A percentile compares a stretch with the other conserved stretches of the same genome.
phyloP scores from a whole-genome alignment of 305 asterid genomes.

The Fraxinus ornus region DNA sequence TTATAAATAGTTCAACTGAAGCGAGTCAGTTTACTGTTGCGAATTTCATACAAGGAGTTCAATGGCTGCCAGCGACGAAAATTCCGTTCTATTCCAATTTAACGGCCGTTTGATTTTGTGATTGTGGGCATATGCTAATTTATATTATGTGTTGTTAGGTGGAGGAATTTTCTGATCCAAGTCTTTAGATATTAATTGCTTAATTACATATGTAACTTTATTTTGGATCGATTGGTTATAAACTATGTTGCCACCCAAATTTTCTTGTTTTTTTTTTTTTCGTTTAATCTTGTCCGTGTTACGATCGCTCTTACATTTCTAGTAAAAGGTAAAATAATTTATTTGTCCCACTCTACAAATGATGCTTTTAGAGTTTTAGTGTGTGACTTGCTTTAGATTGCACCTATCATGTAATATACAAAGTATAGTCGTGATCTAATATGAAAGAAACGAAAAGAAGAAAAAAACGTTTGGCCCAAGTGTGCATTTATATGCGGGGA shows the following conservation, averaged over 20 bases:
- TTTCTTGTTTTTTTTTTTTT: too few relatives aligned
- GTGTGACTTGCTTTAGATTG: background rate
- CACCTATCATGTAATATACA: background rate
- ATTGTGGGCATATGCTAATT: background rate
- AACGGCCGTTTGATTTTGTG: slow-evolving; percentile 38
- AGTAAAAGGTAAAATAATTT: too few relatives aligned
- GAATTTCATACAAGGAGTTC: slow-evolving; percentile 61
- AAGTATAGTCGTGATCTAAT: too few relatives aligned
- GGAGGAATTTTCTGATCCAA: background rate
- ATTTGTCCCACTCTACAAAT: background rate
- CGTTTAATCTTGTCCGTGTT: background rate
- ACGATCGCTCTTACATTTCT: background rate
- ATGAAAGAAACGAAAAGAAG: background rate
- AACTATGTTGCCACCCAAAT: background rate
- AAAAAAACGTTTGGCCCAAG: background rate
- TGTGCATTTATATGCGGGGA: background rate
- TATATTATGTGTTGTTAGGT: background rate
- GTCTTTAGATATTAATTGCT: background rate
- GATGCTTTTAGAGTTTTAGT: too few relatives aligned
- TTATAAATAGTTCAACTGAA: slow-evolving; percentile 54
- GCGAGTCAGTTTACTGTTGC: slow-evolving; percentile 69
- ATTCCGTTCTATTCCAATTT: slow-evolving; percentile 63
- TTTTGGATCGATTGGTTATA: background rate
- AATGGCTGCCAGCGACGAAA: slow-evolving; percentile 53
- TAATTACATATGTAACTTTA: background rate